Base-by-base conservation (phyloP, 805 yeast genomes). In the Wickerhamiella dianesei region DNA sequence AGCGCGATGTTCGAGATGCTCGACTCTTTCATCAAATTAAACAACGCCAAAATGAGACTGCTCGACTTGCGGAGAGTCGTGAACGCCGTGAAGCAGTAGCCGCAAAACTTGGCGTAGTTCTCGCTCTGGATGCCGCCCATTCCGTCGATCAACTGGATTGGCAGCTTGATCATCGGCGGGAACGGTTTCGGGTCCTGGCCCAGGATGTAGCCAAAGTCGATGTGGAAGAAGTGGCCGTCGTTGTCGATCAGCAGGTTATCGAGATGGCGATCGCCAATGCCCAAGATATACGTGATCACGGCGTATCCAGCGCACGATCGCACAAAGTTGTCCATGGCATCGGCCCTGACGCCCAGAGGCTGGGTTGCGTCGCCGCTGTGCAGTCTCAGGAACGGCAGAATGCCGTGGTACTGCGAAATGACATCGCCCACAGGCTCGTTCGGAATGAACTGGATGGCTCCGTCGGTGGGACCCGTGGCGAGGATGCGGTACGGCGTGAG, bases 131-230 rank as follows among this genome's bases (percentile, higher is more conserved):
- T 74, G 1, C 97, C 98, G 1, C 99, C 99, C 86, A 92, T 92
- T 0, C 96, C 97, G 54, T 92, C 98, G 39, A 92, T 83, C 16
- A 92, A 82, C 64, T 92, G 98, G 39, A 92, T 92, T 0, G 98
- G 98, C 36, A 92, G 68, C 59, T 92, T 92, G 96, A 92, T 92
- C 66, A 89, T 71, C 1, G 99, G 99, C 13, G 99, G 97, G 65
- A 92, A 92, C 13, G 97, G 97, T 62, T 92, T 92, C 2, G 99
- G 99, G 62, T 92, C 99, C 45, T 88, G 80, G 0, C 99, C 99
- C 46, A 92, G 67, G 44, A 92, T 89, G 59, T 92, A 92, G 1
- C 99, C 99, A 63, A 85, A 92, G 64, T 92, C 99, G 1, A 95
- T 96, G 64, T 92, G 99, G 76, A 94, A 89, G 61, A 92, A 92